phyloP scores from a whole-genome alignment of 805 yeast genomes.

The Ogataea sp. region DNA sequence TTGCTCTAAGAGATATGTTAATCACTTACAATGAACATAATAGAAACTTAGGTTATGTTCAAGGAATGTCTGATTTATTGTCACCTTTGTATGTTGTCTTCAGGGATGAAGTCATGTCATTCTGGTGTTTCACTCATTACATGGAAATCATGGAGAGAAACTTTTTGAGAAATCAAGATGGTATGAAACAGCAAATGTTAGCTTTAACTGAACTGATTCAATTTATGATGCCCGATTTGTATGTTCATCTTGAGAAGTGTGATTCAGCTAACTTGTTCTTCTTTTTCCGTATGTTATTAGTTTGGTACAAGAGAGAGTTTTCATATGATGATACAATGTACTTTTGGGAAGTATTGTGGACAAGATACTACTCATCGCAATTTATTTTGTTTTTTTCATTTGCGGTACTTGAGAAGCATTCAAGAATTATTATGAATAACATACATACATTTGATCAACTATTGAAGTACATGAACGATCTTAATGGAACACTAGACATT shows the following conservation, averaged over 20 bases:
- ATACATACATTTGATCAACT: slow-evolving; percentile 83
- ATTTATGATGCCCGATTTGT: slow-evolving; percentile 80
- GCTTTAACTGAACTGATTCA: slow-evolving; percentile 81
- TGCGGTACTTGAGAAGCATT: slow-evolving; percentile 83
- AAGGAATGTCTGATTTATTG: slow-evolving; percentile 93
- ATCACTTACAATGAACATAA: slow-evolving; percentile 84
- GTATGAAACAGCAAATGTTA: slow-evolving; percentile 84
- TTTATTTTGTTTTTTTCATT: slow-evolving; percentile 82
- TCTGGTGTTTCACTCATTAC: slow-evolving; percentile 81
- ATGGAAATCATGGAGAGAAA: slow-evolving; percentile 96
- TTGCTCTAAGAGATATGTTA: slow-evolving; percentile 65
- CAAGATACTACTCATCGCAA: slow-evolving; percentile 80
- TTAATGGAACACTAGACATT: slow-evolving; percentile 67
- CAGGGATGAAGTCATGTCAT: slow-evolving; percentile 70
- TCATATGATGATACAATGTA: slow-evolving; percentile 65
- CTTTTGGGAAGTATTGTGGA: slow-evolving; percentile 92
- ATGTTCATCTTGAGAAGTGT: slow-evolving; percentile 75
- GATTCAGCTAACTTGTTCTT: slow-evolving; percentile 88
- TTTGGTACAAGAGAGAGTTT: slow-evolving; percentile 93
- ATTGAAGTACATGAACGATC: slow-evolving; percentile 84
- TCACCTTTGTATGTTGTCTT: slow-evolving; percentile 69
- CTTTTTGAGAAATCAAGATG: slow-evolving; percentile 84
- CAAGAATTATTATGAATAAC: slow-evolving; percentile 66
- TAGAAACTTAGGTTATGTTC: slow-evolving; percentile 84
- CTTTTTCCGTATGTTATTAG: slow-evolving; percentile 89